phyloP scores from a whole-genome alignment of 352 stramenopile genomes.

The Phytopythium helicoides region DNA sequence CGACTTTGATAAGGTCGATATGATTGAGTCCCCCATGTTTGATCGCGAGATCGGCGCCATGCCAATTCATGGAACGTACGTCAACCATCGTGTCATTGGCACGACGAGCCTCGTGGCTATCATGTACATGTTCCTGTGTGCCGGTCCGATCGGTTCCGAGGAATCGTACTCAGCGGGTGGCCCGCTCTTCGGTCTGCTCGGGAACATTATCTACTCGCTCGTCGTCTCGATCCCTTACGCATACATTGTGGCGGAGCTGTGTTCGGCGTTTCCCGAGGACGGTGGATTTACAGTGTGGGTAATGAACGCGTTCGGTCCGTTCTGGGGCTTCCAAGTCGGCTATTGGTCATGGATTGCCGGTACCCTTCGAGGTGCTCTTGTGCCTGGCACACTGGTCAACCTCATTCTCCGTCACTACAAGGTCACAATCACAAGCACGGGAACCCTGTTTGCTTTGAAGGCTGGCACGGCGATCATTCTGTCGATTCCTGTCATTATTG shows the following conservation, averaged over 20 bases:
- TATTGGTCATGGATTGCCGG: slow-evolving; percentile 83
- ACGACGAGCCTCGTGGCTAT: slow-evolving; percentile 26
- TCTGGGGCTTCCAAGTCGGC: slow-evolving; percentile 76
- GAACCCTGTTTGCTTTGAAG: slow-evolving; percentile 32
- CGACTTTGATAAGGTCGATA: slow-evolving; percentile 31
- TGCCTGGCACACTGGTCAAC: slow-evolving; percentile 56
- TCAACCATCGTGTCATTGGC: slow-evolving; percentile 33
- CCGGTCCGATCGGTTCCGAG: slow-evolving; percentile 32
- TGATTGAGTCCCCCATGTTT: slow-evolving; percentile 27
- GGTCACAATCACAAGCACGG: slow-evolving; percentile 20
- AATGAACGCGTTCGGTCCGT: slow-evolving; percentile 85
- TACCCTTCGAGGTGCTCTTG: slow-evolving; percentile 43
- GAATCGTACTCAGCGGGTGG: slow-evolving; percentile 24
- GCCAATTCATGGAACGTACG: neutral
- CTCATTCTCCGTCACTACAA: slow-evolving; percentile 33
- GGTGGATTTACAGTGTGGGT: slow-evolving; percentile 89
- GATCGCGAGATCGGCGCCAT: slow-evolving; percentile 6
- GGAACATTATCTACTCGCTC: slow-evolving; percentile 83
- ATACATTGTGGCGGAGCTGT: slow-evolving; percentile 91
- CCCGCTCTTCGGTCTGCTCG: slow-evolving; percentile 70
- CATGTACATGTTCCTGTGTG: slow-evolving; percentile 35
- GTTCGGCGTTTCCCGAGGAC: slow-evolving; percentile 83
- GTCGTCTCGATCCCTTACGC: slow-evolving; percentile 88
- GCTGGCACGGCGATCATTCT: slow-evolving; percentile 29
- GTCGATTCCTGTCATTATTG: slow-evolving; percentile 34